Percentiles rank a stretch among this genome's conserved stretches.
phyloP scores from a whole-genome alignment of 1,139 yeast species.

The Geotrichum carabidarum region DNA sequence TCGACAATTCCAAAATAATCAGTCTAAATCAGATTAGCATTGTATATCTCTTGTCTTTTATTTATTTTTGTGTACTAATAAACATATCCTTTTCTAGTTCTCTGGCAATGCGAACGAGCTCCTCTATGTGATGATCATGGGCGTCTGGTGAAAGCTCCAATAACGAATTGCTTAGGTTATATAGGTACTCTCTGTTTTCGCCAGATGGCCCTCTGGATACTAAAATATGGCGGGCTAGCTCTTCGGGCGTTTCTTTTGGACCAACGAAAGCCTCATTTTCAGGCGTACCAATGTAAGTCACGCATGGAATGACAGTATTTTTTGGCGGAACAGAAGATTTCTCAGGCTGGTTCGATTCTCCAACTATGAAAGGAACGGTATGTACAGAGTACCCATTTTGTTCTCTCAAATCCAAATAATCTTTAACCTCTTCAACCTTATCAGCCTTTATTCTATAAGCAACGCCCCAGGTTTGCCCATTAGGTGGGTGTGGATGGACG shows the following conservation, averaged over 20 bases:
- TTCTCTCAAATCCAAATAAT: slow-evolving; percentile 73
- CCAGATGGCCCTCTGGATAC: slow-evolving; percentile 75
- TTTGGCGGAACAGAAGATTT: slow-evolving; percentile 29
- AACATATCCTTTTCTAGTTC: slow-evolving; percentile 12
- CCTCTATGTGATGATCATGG: slow-evolving; percentile 38
- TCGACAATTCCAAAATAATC: slow-evolving; percentile 20
- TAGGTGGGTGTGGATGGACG: slow-evolving; percentile 43
- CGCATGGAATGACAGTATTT: slow-evolving; percentile 49
- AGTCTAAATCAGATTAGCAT: slow-evolving; percentile 1
- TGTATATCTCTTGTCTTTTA: neutral
- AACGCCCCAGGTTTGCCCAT: slow-evolving; percentile 70
- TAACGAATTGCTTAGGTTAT: slow-evolving; percentile 41
- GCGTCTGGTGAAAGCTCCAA: slow-evolving; percentile 43
- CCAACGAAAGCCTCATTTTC: slow-evolving; percentile 81
- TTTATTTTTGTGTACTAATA: neutral
- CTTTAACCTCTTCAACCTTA: slow-evolving; percentile 54
- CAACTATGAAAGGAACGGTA: slow-evolving; percentile 57
- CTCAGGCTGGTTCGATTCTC: slow-evolving; percentile 20
- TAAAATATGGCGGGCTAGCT: slow-evolving; percentile 59
- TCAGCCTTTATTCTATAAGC: slow-evolving; percentile 76
- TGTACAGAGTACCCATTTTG: slow-evolving; percentile 82
- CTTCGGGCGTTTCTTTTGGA: slow-evolving; percentile 50
- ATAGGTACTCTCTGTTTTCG: slow-evolving; percentile 63
- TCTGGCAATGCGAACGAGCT: slow-evolving; percentile 32
- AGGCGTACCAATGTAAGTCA: slow-evolving; percentile 77